These are phyloP conservation scores for Neonectria ditissima DNA, from an alignment of 2,329 filamentous ascomycete species.

Conservation along the genomic window DNA sequence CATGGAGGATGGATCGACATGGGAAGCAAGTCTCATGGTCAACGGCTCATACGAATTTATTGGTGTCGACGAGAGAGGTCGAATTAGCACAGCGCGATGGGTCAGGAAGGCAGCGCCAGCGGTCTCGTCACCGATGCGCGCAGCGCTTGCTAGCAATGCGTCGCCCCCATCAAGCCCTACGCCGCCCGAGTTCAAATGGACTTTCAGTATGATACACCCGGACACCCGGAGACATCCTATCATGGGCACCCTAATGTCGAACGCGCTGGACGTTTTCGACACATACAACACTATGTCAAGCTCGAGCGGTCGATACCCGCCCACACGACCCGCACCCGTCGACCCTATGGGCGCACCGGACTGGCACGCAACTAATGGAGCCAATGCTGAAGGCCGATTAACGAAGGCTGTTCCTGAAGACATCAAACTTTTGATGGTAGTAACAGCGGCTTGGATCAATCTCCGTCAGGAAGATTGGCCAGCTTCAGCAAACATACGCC, in stretches of 20 bases:
- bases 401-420: slow-evolving; percentile 48
- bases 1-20: slow-evolving; percentile 71
- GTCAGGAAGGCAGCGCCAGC: slow-evolving; percentile 60
- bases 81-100: slow-evolving; percentile 75
- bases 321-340: slow-evolving; percentile 52
- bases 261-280: slow-evolving; percentile 76
- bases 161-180: slow-evolving; percentile 41
- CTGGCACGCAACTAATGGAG: slow-evolving; percentile 35
- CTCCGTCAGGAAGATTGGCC: slow-evolving; percentile 53
- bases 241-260: slow-evolving; percentile 74
- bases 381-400: slow-evolving; percentile 45
- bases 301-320: slow-evolving; percentile 61
- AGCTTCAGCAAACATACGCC: slow-evolving; percentile 46
- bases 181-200: slow-evolving; percentile 69
- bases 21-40: slow-evolving; percentile 64
- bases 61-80: slow-evolving; percentile 67
- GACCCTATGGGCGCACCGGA: slow-evolving; percentile 38
- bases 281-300: slow-evolving; percentile 70
- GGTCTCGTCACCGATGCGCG: slow-evolving; percentile 30
- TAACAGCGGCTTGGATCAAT: slow-evolving; percentile 54
- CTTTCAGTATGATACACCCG: slow-evolving; percentile 81
- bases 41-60: slow-evolving; percentile 76
- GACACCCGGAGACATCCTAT: slow-evolving; percentile 78
- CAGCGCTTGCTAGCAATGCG: slow-evolving; percentile 31
- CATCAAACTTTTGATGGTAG: slow-evolving; percentile 53